Evolutionary conservation across 257 asterid species (phyloP).

Genomic region (Vinca minor): DNA sequence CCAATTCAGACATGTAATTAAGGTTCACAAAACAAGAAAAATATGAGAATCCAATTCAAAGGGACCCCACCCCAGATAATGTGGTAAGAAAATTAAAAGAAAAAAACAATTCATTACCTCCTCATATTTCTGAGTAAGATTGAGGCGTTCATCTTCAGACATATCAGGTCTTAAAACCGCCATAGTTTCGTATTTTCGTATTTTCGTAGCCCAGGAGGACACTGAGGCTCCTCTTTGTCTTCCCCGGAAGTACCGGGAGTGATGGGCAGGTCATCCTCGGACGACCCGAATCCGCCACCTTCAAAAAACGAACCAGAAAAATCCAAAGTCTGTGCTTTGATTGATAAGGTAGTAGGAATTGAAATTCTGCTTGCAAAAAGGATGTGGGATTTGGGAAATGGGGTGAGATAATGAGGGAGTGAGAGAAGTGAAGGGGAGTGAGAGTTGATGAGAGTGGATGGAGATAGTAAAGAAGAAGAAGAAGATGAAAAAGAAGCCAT

Average conservation of each 20-base stretch:
- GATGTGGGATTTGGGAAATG: slow-evolving; percentile 14
- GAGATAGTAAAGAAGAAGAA: slow-evolving; percentile 9
- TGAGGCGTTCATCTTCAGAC: slow-evolving; percentile 92
- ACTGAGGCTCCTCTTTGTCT: slow-evolving; percentile 79
- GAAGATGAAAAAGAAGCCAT: slow-evolving; percentile 17
- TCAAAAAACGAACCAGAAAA: slow-evolving; percentile 53
- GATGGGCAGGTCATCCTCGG: slow-evolving; percentile 40
- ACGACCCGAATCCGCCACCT: slow-evolving; percentile 50
- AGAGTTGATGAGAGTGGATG: slow-evolving; percentile 14
- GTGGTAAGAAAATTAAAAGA: neutral
- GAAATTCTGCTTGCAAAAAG: neutral
- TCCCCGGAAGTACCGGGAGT: slow-evolving; percentile 53
- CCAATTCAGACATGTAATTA: neutral
- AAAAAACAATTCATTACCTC: too few species aligned
- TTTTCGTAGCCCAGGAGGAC: slow-evolving; percentile 88
- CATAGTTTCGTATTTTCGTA: slow-evolving; percentile 91
- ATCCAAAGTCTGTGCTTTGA: slow-evolving; percentile 33
- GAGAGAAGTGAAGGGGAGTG: slow-evolving; percentile 10
- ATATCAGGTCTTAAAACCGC: slow-evolving; percentile 77
- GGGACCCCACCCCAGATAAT: neutral
- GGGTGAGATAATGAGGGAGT: neutral
- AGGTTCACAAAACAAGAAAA: too few species aligned
- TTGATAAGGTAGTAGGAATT: slow-evolving; percentile 7
- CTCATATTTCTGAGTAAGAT: slow-evolving; percentile 83
- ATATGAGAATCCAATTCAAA: neutral